Percentiles rank a stretch among this genome's conserved stretches.
Evolutionary conservation across 148 eudicot genomes (phyloP).

Genomic region (Spergularia bocconei): DNA sequence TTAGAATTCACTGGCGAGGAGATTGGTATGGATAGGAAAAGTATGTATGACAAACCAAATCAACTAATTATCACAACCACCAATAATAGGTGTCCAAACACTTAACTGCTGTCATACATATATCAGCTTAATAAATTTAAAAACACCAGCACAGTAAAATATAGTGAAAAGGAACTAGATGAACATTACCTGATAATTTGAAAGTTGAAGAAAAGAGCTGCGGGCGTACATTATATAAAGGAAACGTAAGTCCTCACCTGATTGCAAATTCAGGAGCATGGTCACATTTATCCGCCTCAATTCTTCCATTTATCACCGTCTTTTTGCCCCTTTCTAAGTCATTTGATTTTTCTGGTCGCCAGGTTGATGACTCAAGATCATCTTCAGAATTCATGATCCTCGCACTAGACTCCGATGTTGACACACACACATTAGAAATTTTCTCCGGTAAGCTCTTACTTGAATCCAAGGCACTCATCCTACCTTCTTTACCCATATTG

Average conservation of each 20-base stretch:
- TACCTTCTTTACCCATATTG: constrained; percentile 53
- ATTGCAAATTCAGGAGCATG: constrained; percentile 28
- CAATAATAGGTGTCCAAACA: neutral
- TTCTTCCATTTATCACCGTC: constrained; percentile 57
- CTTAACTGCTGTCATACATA: neutral
- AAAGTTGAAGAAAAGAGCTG: neutral
- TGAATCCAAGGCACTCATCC: constrained; percentile 38
- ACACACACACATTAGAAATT: constrained; percentile 55
- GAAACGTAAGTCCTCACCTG: constrained; percentile 23
- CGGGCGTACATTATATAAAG: neutral
- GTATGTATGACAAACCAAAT: neutral
- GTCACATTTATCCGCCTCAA: constrained; percentile 40
- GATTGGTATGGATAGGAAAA: neutral
- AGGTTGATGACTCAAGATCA: constrained; percentile 67
- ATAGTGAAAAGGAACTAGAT: neutral
- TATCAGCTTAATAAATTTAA: neutral
- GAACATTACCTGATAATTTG: neutral
- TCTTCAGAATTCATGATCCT: constrained; percentile 46
- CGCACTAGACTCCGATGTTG: constrained; percentile 68
- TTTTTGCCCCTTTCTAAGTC: constrained; percentile 51
- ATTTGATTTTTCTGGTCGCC: constrained; percentile 51
- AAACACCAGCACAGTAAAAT: neutral
- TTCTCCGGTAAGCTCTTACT: constrained; percentile 43
- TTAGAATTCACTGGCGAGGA: neutral
- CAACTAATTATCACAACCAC: neutral